Conservation (phyloP, 1,284 basidiomycete species). For the Fomes fomentarius region DNA sequence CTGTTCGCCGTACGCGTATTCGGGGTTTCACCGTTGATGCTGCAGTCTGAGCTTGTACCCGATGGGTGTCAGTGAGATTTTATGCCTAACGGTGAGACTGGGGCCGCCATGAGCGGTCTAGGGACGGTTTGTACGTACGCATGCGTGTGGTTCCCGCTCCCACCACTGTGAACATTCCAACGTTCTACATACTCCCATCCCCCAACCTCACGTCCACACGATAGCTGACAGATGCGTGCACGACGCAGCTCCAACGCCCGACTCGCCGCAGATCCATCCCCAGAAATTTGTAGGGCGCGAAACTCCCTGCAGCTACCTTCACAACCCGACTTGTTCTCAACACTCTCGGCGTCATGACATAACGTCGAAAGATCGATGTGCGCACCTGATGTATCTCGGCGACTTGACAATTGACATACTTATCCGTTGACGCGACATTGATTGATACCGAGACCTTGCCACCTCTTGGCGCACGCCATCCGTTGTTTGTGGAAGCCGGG, state of each 20-base stretch:
- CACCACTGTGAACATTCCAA: background rate
- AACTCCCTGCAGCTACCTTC: background rate
- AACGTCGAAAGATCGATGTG: background rate
- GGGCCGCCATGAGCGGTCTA: background rate
- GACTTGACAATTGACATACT: background rate
- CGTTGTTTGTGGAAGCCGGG: conserved; percentile 13
- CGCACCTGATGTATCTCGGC: conserved; percentile 3
- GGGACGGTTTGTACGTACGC: conserved; percentile 2
- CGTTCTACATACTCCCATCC: background rate
- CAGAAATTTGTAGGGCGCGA: background rate
- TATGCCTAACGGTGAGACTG: background rate
- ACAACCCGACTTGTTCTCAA: background rate
- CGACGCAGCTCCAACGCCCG: background rate
- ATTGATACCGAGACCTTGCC: background rate
- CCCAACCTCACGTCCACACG: background rate
- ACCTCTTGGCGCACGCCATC: no score
- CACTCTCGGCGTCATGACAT: background rate
- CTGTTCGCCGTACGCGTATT: no score
- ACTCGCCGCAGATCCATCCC: background rate
- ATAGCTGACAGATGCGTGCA: background rate
- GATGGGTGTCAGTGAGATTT: no score
- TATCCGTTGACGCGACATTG: background rate
- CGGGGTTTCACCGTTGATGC: no score
- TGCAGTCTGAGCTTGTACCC: no score
- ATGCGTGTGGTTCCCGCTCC: conserved; percentile 1